A percentile compares a stretch with the other conserved stretches of the same genome.
phyloP scores from a whole-genome alignment of 139 green algal genomes.

The Nannochloris sp. region DNA sequence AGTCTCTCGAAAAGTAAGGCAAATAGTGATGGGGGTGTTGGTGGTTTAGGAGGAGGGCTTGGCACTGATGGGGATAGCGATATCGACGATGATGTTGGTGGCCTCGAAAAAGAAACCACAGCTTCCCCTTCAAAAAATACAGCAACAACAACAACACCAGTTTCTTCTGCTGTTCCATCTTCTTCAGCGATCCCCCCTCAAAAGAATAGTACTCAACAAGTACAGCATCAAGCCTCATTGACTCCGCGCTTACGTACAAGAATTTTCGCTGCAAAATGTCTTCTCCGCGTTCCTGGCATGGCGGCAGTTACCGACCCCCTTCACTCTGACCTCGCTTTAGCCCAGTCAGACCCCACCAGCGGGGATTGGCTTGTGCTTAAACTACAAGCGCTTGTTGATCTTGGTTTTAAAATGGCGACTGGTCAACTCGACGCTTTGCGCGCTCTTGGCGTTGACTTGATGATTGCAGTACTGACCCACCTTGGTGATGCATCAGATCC shows the following conservation, averaged over 20 bases:
- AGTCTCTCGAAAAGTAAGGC: neutral
- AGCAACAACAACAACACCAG: neutral
- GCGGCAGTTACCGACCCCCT: constrained; percentile 34
- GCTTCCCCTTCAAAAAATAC: neutral
- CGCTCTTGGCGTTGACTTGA: constrained; percentile 48
- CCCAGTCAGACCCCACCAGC: constrained; percentile 4
- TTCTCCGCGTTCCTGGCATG: constrained; percentile 48
- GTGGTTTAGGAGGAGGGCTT: neutral
- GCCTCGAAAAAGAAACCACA: constrained; percentile 11
- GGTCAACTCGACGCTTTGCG: constrained; percentile 49
- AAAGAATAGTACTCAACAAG: neutral
- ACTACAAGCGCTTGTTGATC: constrained; percentile 64
- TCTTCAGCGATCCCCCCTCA: neutral
- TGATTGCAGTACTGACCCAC: constrained; percentile 32
- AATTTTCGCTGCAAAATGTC: constrained; percentile 63
- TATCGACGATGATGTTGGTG: constrained; percentile 30
- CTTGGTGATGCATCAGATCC: constrained; percentile 59
- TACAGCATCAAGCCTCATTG: neutral
- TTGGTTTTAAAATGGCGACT: constrained; percentile 68
- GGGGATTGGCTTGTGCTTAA: constrained; percentile 60
- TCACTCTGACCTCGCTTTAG: constrained; percentile 48
- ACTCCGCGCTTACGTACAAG: constrained; percentile 67
- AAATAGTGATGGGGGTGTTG: neutral
- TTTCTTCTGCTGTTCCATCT: neutral
- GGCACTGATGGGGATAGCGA: neutral